These are phyloP conservation scores for Colletotrichum liaoningense DNA, from an alignment of 2,329 filamentous ascomycete genomes.

Conservation along the genomic window DNA sequence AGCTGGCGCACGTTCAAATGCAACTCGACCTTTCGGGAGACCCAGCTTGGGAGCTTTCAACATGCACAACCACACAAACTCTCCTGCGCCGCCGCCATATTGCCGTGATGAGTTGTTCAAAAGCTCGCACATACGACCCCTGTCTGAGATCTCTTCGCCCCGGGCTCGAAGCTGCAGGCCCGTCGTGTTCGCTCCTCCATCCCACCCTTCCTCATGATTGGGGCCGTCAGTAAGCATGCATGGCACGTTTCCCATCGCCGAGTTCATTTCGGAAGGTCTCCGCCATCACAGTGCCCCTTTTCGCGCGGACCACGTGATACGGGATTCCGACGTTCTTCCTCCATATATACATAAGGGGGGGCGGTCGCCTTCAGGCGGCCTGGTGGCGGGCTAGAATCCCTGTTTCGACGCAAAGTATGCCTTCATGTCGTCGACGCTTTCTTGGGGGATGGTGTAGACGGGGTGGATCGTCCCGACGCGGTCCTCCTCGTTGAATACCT, in stretches of 20 bases:
- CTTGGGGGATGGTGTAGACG: slow-evolving; percentile 84
- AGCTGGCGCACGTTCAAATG: slow-evolving; percentile 25
- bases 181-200: slow-evolving; percentile 22
- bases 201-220: not conserved
- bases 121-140: slow-evolving; percentile 16
- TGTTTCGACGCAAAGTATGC: slow-evolving; percentile 71
- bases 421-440: slow-evolving; percentile 72
- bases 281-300: not conserved
- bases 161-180: slow-evolving; percentile 18
- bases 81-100: slow-evolving; percentile 20
- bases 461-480: slow-evolving; percentile 80
- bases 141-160: slow-evolving; percentile 26
- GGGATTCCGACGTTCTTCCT: not conserved
- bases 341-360: slow-evolving; percentile 14
- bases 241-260: not conserved
- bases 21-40: slow-evolving; percentile 28
- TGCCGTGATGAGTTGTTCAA: slow-evolving; percentile 36
- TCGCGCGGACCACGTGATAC: slow-evolving; percentile 22
- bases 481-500: slow-evolving; percentile 79
- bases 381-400: slow-evolving; percentile 57
- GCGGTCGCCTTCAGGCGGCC: slow-evolving; percentile 27
- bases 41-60: slow-evolving; percentile 1
- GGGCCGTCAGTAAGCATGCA: not conserved
- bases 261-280: slow-evolving; percentile 11
- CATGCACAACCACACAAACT: slow-evolving; percentile 19